Conservation (phyloP, 169 alveolate genomes). For the Eimeria mitis region DNA sequence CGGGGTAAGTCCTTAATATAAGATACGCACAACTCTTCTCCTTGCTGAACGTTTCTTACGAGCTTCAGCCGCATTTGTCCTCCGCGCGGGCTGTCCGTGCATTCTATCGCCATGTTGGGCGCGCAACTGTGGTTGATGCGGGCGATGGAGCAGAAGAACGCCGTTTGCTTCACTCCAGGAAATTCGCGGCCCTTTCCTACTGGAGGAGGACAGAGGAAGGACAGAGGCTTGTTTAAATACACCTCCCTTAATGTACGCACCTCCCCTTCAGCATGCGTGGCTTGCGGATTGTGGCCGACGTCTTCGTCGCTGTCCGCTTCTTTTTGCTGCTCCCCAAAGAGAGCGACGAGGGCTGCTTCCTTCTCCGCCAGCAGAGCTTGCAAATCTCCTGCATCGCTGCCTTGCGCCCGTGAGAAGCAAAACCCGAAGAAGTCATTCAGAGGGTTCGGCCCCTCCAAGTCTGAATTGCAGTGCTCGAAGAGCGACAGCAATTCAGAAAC, state of each 20-base stretch:
- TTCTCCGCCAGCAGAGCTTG: conserved; percentile 27
- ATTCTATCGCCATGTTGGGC: conserved; percentile 45
- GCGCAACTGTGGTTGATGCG: conserved; percentile 44
- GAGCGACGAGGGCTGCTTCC: conserved; percentile 15
- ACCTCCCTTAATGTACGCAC: background rate
- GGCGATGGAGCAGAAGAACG: conserved; percentile 51
- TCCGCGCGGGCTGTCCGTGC: background rate
- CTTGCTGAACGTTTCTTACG: background rate
- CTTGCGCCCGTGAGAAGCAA: background rate
- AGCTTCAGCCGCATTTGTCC: conserved; percentile 4
- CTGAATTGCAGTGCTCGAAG: conserved; percentile 50
- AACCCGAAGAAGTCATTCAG: background rate
- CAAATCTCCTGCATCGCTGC: background rate
- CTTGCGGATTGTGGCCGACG: background rate
- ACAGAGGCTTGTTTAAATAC: background rate
- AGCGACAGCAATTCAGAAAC: conserved; percentile 37
- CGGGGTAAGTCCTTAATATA: conserved; percentile 7
- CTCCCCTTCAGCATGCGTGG: background rate
- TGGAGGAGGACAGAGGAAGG: conserved; percentile 21
- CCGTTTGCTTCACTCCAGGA: conserved; percentile 47
- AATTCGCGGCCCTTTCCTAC: conserved; percentile 34
- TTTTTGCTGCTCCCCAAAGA: conserved; percentile 5
- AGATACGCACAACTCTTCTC: conserved; percentile 42
- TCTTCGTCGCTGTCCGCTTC: conserved; percentile 19
- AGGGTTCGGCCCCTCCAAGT: conserved; percentile 30